Percentiles rank a stretch among this genome's conserved stretches.
These are phyloP conservation scores for Leccinum longicurvipes DNA, from an alignment of 768 basidiomycete genomes.

Conservation along the genomic window DNA sequence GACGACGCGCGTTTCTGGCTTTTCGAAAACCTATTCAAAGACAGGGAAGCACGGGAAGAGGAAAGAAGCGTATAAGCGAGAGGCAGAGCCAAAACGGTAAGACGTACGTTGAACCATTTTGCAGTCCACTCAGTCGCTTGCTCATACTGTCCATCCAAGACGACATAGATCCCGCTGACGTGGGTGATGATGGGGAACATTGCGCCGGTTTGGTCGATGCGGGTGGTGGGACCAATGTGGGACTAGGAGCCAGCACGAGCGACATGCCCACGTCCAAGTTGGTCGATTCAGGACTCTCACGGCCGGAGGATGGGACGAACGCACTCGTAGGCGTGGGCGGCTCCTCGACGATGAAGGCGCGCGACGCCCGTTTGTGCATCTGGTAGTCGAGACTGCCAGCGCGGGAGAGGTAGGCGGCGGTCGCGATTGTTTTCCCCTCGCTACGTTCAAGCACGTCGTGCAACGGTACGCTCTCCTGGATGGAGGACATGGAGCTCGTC, in stretches of 20 bases:
- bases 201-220: not conserved
- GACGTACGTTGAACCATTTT: conserved; percentile 52
- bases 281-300: not conserved
- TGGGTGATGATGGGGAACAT: conserved; percentile 28
- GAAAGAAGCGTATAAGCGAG: not conserved
- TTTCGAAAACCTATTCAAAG: conserved; percentile 53
- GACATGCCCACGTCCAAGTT: conserved; percentile 12
- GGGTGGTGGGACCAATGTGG: conserved; percentile 3
- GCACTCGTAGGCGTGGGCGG: not conserved
- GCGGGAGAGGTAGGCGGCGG: conserved; percentile 10
- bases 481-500: conserved; percentile 45
- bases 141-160: conserved; percentile 60
- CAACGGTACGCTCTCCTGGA: conserved; percentile 25
- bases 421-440: not conserved
- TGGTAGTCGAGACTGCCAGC: conserved; percentile 14
- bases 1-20: conserved; percentile 66
- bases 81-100: not conserved
- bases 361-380: conserved; percentile 15
- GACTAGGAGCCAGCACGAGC: conserved; percentile 10
- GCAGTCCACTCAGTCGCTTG: conserved; percentile 58
- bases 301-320: not conserved
- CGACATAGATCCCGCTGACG: conserved; percentile 28
- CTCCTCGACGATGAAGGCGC: not conserved
- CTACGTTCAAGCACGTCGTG: not conserved
- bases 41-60: not conserved